Base-by-base conservation (phyloP, 345 rosid genomes). In the Toxicodendron radicans region DNA sequence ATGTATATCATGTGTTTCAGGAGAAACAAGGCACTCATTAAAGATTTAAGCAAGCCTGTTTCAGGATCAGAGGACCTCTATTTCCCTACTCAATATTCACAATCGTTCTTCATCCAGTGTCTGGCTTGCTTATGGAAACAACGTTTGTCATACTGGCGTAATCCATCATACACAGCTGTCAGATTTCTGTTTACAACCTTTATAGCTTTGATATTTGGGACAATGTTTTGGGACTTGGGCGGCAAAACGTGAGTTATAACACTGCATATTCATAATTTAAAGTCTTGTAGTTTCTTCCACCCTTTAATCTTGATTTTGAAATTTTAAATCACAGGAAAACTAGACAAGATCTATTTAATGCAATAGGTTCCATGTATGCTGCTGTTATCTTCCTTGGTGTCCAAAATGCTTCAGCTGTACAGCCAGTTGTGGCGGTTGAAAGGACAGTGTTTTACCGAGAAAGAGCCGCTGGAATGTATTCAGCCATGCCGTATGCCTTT, bases 381-480 rank as follows among this genome's bases (percentile, higher is more conserved):
- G 81, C 87, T 5, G 75, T 83, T 35, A 33, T 78, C 71, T 91
- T 86, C 80, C 70, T 91, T 14, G 90, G 95, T n/a, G 14, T 80
- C 20, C 95, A 89, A 75, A 83, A 85, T 71, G 80, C 80, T 2
- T 48, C 72, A 4, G 11, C 90, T 0, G 87, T 86, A 33, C 88
- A 89, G 72, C 89, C 93, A 1, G 84, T 91, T 3, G 87, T 80
- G 18, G 75, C 86, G 1, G 75, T 87, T 32, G 95, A 87, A 52
- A 84, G 91, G 64, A 80, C 84, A 0, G 91, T 87, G 2, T 89
- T 86, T 20, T 88, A 87, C 54, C 81, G 93, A 76, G 95, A 91
- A 35, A 79, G 80, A 13, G 91, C 80, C 33, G 89, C 95, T 7
- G 90, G 95, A 73, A 87, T 84, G 87, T 81, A 81, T 32, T 81